Conservation (phyloP, 2,329 filamentous ascomycete genomes). For the Trichoderma simmonsii region DNA sequence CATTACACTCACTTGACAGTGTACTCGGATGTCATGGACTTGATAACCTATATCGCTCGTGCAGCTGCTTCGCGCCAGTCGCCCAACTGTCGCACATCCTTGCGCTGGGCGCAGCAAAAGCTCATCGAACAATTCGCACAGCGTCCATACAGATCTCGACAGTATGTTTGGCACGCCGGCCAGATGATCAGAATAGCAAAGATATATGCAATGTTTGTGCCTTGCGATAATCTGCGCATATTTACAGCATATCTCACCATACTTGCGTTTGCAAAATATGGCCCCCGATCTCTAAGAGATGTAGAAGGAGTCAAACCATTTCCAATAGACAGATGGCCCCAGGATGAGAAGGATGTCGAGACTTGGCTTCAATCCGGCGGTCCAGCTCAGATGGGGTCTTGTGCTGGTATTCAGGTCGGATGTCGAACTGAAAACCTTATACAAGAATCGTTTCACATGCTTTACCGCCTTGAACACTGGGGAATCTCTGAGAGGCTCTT, state of each 20-base stretch:
- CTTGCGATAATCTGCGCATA: conserved; percentile 32
- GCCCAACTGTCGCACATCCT: neutral
- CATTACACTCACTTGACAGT: conserved; percentile 32
- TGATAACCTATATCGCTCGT: conserved; percentile 31
- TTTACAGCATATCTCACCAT: conserved; percentile 34
- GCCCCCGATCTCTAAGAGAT: conserved; percentile 6
- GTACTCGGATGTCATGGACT: conserved; percentile 28
- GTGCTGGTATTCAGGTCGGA: neutral
- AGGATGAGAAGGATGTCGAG: neutral
- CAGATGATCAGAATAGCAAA: conserved; percentile 31
- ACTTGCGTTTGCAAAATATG: conserved; percentile 27
- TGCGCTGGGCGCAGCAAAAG: conserved; percentile 26
- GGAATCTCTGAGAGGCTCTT: conserved; percentile 30
- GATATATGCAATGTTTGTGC: conserved; percentile 30
- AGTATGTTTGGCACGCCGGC: conserved; percentile 30
- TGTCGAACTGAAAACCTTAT: conserved; percentile 19
- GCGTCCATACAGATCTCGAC: conserved; percentile 23
- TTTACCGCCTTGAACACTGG: conserved; percentile 27
- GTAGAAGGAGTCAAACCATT: neutral
- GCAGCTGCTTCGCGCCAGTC: conserved; percentile 18
- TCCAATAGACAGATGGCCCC: conserved; percentile 21
- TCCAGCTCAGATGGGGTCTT: conserved; percentile 26
- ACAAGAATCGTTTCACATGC: conserved; percentile 26
- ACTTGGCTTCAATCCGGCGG: conserved; percentile 28
- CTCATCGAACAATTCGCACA: conserved; percentile 24